These are phyloP conservation scores for Botrytis elliptica DNA, from an alignment of 2,329 filamentous ascomycete genomes.

Conservation along the genomic window DNA sequence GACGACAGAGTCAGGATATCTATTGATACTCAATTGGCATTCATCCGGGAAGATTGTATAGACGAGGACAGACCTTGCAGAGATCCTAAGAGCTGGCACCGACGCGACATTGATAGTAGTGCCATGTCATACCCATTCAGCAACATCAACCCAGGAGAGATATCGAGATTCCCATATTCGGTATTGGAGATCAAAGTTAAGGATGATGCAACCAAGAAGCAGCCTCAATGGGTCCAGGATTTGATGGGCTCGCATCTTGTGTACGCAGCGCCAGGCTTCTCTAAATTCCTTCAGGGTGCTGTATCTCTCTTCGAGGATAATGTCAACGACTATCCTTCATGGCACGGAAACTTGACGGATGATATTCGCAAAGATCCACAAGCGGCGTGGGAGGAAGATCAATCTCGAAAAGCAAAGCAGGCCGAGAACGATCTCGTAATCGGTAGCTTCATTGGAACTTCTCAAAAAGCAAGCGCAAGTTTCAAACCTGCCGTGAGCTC, in stretches of 20 bases:
- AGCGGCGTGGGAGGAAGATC: slow-evolving; percentile 85
- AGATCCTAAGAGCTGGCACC: slow-evolving; percentile 86
- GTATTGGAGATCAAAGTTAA: slow-evolving; percentile 90
- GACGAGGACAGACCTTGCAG: slow-evolving; percentile 84
- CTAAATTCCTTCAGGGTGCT: slow-evolving; percentile 94
- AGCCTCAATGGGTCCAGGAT: slow-evolving; percentile 84
- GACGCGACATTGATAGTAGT: slow-evolving; percentile 79
- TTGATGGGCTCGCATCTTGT: slow-evolving; percentile 91
- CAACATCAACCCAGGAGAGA: slow-evolving; percentile 84
- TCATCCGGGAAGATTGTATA: slow-evolving; percentile 77
- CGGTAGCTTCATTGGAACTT: slow-evolving; percentile 73
- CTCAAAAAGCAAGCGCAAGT: slow-evolving; percentile 40
- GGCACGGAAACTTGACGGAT: slow-evolving; percentile 85
- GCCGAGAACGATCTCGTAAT: slow-evolving; percentile 87
- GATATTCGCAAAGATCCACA: slow-evolving; percentile 95
- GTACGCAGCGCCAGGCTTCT: slow-evolving; percentile 85
- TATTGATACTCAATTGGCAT: slow-evolving; percentile 86
- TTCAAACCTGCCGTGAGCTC: slow-evolving; percentile 65
- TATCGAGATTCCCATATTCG: slow-evolving; percentile 86
- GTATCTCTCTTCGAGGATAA: slow-evolving; percentile 92
- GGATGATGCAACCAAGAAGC: slow-evolving; percentile 62
- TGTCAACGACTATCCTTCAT: slow-evolving; percentile 95
- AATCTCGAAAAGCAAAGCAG: slow-evolving; percentile 74
- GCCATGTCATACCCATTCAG: slow-evolving; percentile 85
- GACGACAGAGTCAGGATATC: slow-evolving; percentile 89